Percentiles rank a stretch among this genome's conserved stretches.
Evolutionary conservation across 768 basidiomycete genomes (phyloP).

Genomic region (Termitomyces sp.): DNA sequence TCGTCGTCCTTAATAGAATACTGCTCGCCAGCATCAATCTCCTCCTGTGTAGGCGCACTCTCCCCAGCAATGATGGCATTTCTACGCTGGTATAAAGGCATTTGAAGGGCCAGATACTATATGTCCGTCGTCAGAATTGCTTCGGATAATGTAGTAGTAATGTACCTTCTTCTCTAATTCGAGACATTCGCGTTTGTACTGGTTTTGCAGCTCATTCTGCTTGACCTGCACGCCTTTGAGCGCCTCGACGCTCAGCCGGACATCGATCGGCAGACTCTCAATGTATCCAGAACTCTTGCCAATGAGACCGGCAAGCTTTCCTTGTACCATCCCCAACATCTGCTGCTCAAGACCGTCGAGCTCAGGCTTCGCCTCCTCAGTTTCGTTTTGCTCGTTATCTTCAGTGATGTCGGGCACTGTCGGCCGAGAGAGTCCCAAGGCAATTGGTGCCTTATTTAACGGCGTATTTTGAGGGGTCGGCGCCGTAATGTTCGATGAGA

Average conservation of each 20-base stretch:
- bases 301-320: slow-evolving; percentile 76
- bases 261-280: slow-evolving; percentile 75
- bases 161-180: slow-evolving; percentile 93
- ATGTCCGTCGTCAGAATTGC: neutral
- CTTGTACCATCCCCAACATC: slow-evolving; percentile 84
- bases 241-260: slow-evolving; percentile 83
- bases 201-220: slow-evolving; percentile 85
- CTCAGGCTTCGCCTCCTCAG: slow-evolving; percentile 35
- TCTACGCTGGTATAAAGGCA: slow-evolving; percentile 85
- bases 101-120: slow-evolving; percentile 71
- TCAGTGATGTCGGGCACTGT: slow-evolving; percentile 86
- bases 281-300: slow-evolving; percentile 95
- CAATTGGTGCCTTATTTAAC: slow-evolving; percentile 74
- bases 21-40: slow-evolving; percentile 76
- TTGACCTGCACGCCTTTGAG: slow-evolving; percentile 92
- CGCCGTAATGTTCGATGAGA: slow-evolving; percentile 64
- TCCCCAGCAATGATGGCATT: slow-evolving; percentile 77
- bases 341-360: slow-evolving; percentile 47
- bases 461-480: slow-evolving; percentile 96
- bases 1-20: slow-evolving; percentile 72
- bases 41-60: slow-evolving; percentile 66
- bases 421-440: slow-evolving; percentile 74
- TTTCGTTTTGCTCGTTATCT: slow-evolving; percentile 64
- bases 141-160: neutral
- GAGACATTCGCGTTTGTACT: slow-evolving; percentile 93